Evolutionary conservation across 139 green algal species (phyloP), one percentile per base, ranked within the genome.

Genomic region (Limnomonas spitsbergensis): DNA sequence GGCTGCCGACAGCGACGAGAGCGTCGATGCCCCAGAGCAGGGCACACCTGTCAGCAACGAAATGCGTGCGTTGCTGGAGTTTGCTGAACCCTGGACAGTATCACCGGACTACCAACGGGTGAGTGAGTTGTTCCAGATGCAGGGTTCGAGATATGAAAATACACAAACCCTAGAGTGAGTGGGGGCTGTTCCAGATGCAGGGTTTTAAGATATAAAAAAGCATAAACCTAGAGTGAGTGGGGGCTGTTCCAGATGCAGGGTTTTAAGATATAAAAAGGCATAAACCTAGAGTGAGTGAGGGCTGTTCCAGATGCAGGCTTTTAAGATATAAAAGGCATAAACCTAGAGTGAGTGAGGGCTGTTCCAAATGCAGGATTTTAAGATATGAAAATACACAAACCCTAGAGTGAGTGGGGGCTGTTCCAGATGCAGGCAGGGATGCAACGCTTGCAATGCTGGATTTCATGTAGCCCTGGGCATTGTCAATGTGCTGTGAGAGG

Each of bases 41-140:
- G 69, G 69, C 9, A 29, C 31, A 26, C 26, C 34, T 7, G 37
- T 76, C 26, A 52, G 35, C n/a, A 35, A 42, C 6, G 69, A 76
- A 29, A 76, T 76, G 34, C 34, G 69, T 4, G 34, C n/a, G 14
- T 24, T 76, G 34, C 37, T 76, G 35, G 14, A 76, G 69, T 76
- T 54, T 52, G 37, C 69, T 31, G 69, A 76, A 29, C 69, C 69
- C 14, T 76, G 69, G 69, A 52, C 69, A 4, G 53, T 29, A 6
- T 42, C 9, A 31, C 69, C 69, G n/a, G 69, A 76, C 37, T 76
- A 76, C 27, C 69, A 76, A 35, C 9, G 69, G 37, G 69, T 76
- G 35, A 76, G 69, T 53, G 24, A 72, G 47, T 61, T 61, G 14
- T 61, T 61, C 14, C 14, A 14, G 20, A 61, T 29, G 20, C 47